These are phyloP conservation scores for Talaromyces sp. DNA, from an alignment of 2,329 filamentous ascomycete genomes.

Conservation along the genomic window DNA sequence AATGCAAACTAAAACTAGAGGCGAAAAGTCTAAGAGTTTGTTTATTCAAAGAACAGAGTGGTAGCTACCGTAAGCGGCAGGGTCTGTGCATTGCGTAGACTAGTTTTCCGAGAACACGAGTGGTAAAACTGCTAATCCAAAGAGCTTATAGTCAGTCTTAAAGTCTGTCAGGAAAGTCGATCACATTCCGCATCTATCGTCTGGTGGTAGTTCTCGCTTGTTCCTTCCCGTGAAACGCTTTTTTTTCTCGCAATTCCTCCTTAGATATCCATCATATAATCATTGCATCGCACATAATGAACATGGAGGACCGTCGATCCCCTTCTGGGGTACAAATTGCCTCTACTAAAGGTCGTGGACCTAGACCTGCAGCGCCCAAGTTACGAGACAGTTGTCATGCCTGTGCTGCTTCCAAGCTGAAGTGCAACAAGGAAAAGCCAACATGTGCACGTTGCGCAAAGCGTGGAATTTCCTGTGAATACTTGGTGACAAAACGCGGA, in stretches of 20 bases:
- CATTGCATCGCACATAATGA: background rate
- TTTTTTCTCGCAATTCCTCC: background rate
- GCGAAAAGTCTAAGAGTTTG: background rate
- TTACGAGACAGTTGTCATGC: constrained; percentile 13
- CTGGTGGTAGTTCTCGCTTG: background rate
- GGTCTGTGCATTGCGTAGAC: background rate
- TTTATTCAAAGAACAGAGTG: background rate
- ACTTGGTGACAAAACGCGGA: constrained; percentile 2
- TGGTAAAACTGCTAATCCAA: background rate
- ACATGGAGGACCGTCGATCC: background rate
- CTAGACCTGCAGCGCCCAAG: background rate
- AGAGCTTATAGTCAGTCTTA: background rate
- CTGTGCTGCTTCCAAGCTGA: constrained; percentile 13
- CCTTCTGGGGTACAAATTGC: background rate
- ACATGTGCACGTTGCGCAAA: constrained; percentile 13
- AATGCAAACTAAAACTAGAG: background rate
- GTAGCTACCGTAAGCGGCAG: background rate
- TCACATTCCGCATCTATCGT: background rate
- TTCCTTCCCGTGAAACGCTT: background rate
- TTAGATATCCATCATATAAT: background rate
- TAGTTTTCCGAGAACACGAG: background rate
- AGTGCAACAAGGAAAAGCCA: constrained; percentile 13
- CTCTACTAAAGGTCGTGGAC: background rate
- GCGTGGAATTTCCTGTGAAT: constrained; percentile 4
- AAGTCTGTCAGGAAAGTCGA: background rate